Evolutionary conservation across 768 basidiomycete species (phyloP).

Genomic region (Omphalotus guepiniiformis): DNA sequence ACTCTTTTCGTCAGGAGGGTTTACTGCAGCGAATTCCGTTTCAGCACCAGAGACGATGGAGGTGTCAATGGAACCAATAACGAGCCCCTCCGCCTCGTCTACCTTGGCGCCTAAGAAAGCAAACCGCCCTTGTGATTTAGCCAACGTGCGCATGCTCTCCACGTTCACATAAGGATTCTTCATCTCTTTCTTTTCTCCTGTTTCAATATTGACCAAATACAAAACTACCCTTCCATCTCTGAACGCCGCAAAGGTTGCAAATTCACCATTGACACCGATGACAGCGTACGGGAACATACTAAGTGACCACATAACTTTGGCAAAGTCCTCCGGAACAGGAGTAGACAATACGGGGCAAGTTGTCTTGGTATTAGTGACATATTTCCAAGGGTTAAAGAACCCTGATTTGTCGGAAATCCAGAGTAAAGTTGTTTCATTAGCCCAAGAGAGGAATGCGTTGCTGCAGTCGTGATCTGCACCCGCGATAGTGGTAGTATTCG

Average conservation of each 20-base stretch:
- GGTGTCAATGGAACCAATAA: conserved; percentile 16
- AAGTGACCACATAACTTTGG: conserved; percentile 15
- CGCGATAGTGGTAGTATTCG: conserved; percentile 31
- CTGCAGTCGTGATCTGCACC: conserved; percentile 33
- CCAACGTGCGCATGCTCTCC: conserved; percentile 30
- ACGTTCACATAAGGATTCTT: conserved; percentile 41
- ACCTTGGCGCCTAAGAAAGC: conserved; percentile 42
- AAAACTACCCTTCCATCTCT: conserved; percentile 24
- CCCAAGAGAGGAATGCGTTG: conserved; percentile 45
- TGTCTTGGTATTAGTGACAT: conserved; percentile 17
- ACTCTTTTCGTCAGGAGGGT: background rate
- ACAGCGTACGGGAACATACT: conserved; percentile 17
- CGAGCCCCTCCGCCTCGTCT: conserved; percentile 36
- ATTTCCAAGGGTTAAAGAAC: conserved; percentile 49
- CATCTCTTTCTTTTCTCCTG: conserved; percentile 24
- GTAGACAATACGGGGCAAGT: conserved; percentile 4
- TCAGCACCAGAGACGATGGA: too few relatives aligned
- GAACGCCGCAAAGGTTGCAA: conserved; percentile 27
- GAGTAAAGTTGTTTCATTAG: conserved; percentile 35
- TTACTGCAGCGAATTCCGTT: too few relatives aligned
- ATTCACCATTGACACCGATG: conserved; percentile 19
- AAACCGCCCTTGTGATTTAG: conserved; percentile 21
- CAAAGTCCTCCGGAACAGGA: conserved; percentile 21
- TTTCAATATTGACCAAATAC: conserved; percentile 22
- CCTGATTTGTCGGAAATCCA: conserved; percentile 50